Conservation (phyloP, 345 rosid species). For the Noccaea caerulescens region DNA sequence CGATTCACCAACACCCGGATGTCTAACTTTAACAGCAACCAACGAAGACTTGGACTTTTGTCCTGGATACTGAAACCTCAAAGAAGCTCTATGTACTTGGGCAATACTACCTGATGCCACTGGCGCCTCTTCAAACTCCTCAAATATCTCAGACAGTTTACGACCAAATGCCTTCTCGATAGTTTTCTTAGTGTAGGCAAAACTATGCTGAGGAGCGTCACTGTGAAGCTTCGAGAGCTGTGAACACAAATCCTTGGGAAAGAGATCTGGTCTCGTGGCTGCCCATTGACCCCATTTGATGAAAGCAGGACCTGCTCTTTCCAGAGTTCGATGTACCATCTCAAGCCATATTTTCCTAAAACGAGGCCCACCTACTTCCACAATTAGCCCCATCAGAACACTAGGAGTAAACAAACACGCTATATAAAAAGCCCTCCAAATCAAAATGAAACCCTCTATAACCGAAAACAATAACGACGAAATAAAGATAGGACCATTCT, state of each 20-base stretch:
- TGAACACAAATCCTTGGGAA: slow-evolving; percentile 83
- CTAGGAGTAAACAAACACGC: slow-evolving; percentile 76
- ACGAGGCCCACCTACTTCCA: slow-evolving; percentile 61
- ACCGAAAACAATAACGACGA: slow-evolving; percentile 54
- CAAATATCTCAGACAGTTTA: slow-evolving; percentile 79
- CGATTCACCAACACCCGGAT: slow-evolving; percentile 98
- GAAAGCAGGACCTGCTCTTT: slow-evolving; percentile 95
- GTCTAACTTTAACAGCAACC: slow-evolving; percentile 99
- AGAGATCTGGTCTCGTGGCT: slow-evolving; percentile 96
- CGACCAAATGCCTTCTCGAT: slow-evolving; percentile 95
- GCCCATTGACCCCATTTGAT: slow-evolving; percentile 99
- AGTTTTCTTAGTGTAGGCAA: slow-evolving; percentile 76
- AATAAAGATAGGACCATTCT: slow-evolving; percentile 71
- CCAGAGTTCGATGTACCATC: slow-evolving; percentile 73
- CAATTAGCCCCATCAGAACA: slow-evolving; percentile 78
- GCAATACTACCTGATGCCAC: slow-evolving; percentile 99
- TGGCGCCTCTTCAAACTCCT: slow-evolving; percentile 85
- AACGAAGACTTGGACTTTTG: slow-evolving; percentile 68
- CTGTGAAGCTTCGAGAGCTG: slow-evolving; percentile 94
- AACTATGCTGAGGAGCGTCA: slow-evolving; percentile 91
- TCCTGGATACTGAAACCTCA: slow-evolving; percentile 85
- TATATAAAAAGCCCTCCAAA: slow-evolving; percentile 74
- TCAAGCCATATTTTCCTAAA: slow-evolving; percentile 79
- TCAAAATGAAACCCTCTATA: slow-evolving; percentile 66
- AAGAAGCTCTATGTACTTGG: slow-evolving; percentile 93